Base-by-base conservation (phyloP, 78 protist genomes). In the Speleostelium caveatum region DNA sequence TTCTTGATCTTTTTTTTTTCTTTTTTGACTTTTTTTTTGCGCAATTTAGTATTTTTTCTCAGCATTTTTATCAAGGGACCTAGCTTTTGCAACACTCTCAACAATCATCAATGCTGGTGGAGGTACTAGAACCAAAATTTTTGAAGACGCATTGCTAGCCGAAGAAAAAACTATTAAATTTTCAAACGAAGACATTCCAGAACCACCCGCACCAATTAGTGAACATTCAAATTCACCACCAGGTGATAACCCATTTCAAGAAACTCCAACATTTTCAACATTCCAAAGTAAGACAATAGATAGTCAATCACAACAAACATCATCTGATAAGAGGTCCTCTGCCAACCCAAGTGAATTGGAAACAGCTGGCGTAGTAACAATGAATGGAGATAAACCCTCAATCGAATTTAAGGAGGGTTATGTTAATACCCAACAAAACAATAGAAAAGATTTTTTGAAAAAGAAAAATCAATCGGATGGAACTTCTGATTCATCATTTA, bases 81-180 rank as follows among this genome's bases (percentile, higher is more conserved):
- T 83, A 45, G 91, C 91, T 41, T 83, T 56, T 41, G 91, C 91
- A 59, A 83, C 91, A 30, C 16, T 83, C 14, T 61, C 74, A 33
- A 83, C 91, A 2, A 67, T 83, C 17, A 38, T 83, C n/a, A 69
- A 62, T 28, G 71, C 66, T 39, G 91, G 91, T 83, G 91, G 91
- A 24, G 91, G 91, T 5, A 83, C 91, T 30, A 83, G 79, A 69
- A 83, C 91, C 7, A 83, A 83, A 66, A 83, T 83, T 10, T 83
- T 83, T 60, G 91, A 83, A 33, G 91, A 83, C 59, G 73, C 62
- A 5, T 19, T 83, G 35, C 42, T 49, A 8, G 41, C 55, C 0
- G 62, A 71, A 10, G 51, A 58, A 7, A 45, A 39, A 22, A 12
- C 59, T 12, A 68, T 39, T 6, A 68, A 68, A 28, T 68, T n/a